Evolutionary conservation across 2,329 filamentous ascomycete genomes (phyloP).

Genomic region (Cordyceps militaris): DNA sequence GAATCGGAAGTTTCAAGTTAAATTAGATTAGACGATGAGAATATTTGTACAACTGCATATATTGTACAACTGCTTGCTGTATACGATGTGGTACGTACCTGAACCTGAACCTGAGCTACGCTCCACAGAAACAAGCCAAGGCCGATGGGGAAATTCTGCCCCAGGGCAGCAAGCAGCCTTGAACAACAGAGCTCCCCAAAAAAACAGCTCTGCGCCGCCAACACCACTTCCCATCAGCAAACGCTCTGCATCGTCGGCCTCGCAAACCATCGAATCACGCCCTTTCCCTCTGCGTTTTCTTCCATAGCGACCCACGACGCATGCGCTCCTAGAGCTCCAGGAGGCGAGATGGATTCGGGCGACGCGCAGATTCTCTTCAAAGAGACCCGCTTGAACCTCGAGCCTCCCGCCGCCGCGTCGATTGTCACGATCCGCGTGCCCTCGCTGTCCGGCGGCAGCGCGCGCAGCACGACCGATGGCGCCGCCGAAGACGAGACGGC

Average conservation of each 20-base stretch:
- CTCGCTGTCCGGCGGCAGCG: constrained; percentile 41
- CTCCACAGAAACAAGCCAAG: constrained; percentile 1
- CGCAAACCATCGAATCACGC: constrained; percentile 8
- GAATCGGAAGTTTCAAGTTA: not conserved
- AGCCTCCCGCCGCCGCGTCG: constrained; percentile 61
- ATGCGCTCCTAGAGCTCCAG: constrained; percentile 22
- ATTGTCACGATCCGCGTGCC: constrained; percentile 65
- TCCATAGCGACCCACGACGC: not conserved
- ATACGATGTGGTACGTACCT: not conserved
- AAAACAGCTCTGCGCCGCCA: not conserved
- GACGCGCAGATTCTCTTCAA: constrained; percentile 67
- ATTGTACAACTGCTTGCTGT: not conserved
- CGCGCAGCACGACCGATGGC: constrained; percentile 29
- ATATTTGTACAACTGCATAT: not conserved
- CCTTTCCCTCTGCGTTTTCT: no score
- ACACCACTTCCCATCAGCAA: not conserved
- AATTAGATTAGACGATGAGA: not conserved
- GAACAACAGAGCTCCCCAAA: not conserved
- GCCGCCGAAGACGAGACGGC: constrained; percentile 60
- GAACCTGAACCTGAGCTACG: not conserved
- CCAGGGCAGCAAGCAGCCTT: not conserved
- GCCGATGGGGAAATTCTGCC: constrained; percentile 8
- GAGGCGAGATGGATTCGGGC: constrained; percentile 59
- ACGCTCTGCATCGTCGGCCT: constrained; percentile 15
- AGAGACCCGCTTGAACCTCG: constrained; percentile 78